Percentiles rank a stretch among this genome's conserved stretches.
phyloP scores from a whole-genome alignment of 345 rosid species.

The Theobroma cacao region DNA sequence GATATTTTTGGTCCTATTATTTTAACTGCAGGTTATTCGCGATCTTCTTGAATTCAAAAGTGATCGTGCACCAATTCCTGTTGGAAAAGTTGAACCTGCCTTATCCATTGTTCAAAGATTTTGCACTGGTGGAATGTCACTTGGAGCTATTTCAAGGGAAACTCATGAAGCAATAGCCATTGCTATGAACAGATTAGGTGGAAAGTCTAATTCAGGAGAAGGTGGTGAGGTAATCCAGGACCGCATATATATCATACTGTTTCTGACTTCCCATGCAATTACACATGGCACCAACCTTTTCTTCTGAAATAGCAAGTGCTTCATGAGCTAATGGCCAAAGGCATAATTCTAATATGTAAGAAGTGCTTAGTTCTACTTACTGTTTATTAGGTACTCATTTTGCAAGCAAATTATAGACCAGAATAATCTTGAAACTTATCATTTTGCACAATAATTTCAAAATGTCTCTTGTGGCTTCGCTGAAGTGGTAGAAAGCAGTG shows the following conservation, averaged over 20 bases:
- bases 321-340: neutral
- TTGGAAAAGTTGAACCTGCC: conserved; percentile 95
- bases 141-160: conserved; percentile 99
- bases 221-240: conserved; percentile 85
- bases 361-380: neutral
- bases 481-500: neutral
- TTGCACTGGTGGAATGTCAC: conserved; percentile 99
- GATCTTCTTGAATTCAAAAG: conserved; percentile 96
- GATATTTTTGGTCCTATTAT: conserved; percentile 2
- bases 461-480: neutral
- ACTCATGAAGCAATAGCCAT: conserved; percentile 99
- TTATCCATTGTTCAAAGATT: conserved; percentile 78
- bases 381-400: neutral
- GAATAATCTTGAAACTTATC: neutral
- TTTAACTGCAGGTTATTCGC: conserved; percentile 73
- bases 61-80: conserved; percentile 83
- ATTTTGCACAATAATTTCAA: neutral
- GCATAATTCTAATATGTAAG: neutral
- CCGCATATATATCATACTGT: neutral
- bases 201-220: conserved; percentile 97
- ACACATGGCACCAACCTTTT: neutral
- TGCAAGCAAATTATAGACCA: neutral
- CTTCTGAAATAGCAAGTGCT: neutral
- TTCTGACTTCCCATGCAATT: neutral
- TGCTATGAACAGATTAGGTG: conserved; percentile 97